Conservation (phyloP, 805 yeast species). For the Ogataea methanolica region DNA sequence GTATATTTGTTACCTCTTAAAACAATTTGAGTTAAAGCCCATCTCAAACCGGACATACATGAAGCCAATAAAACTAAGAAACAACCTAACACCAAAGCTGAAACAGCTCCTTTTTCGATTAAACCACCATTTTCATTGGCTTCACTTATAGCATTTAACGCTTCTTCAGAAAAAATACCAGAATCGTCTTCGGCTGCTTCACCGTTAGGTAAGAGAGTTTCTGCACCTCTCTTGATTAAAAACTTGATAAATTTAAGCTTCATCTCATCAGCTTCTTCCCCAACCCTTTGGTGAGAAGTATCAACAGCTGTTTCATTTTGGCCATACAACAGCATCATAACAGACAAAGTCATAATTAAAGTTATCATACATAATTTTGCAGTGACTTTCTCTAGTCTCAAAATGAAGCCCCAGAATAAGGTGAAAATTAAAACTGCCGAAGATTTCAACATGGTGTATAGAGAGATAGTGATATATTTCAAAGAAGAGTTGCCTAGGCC, state of each 20-base stretch:
- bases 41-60: constrained; percentile 76
- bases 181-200: constrained; percentile 4
- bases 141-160: background rate
- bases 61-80: constrained; percentile 71
- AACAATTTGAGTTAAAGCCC: constrained; percentile 86
- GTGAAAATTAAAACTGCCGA: constrained; percentile 77
- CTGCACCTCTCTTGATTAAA: constrained; percentile 16
- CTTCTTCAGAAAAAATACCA: constrained; percentile 3
- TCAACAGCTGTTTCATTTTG: constrained; percentile 13
- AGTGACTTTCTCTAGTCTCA: constrained; percentile 67
- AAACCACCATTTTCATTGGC: background rate
- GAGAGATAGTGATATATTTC: constrained; percentile 65
- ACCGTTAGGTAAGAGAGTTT: background rate
- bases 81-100: constrained; percentile 47
- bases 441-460: constrained; percentile 87
- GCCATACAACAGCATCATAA: constrained; percentile 72
- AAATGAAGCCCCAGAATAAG: constrained; percentile 71
- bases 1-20: constrained; percentile 53
- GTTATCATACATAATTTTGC: constrained; percentile 65
- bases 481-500: constrained; percentile 84
- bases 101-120: constrained; percentile 4
- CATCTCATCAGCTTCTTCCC: constrained; percentile 18
- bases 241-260: constrained; percentile 11
- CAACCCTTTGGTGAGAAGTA: constrained; percentile 8
- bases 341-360: constrained; percentile 72